phyloP scores from a whole-genome alignment of 495 filamentous ascomycete genomes.

The Neurospora sp. region DNA sequence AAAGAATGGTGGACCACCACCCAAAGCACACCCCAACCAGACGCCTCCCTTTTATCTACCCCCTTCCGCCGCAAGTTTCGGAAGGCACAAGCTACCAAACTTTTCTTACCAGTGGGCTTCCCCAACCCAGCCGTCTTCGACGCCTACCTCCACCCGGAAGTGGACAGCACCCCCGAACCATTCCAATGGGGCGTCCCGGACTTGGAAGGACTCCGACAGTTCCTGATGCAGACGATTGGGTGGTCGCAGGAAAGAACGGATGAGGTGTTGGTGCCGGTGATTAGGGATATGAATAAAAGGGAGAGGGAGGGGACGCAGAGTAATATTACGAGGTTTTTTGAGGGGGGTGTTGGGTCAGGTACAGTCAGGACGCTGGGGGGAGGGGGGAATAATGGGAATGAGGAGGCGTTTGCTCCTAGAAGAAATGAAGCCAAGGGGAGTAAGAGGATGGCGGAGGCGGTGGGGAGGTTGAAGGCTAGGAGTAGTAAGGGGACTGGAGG shows the following conservation, averaged over 20 bases:
- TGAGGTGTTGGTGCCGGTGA: slow-evolving; percentile 88
- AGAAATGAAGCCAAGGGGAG: slow-evolving; percentile 46
- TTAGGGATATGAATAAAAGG: slow-evolving; percentile 84
- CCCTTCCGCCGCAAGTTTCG: slow-evolving; percentile 77
- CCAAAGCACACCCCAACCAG: slow-evolving; percentile 47
- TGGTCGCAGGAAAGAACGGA: slow-evolving; percentile 88
- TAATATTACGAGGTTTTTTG: slow-evolving; percentile 89
- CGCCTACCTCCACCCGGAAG: slow-evolving; percentile 78
- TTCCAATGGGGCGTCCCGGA: slow-evolving; percentile 97
- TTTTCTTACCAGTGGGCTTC: slow-evolving; percentile 74
- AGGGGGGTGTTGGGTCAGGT: slow-evolving; percentile 29
- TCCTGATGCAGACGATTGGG: slow-evolving; percentile 86
- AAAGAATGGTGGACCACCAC: slow-evolving; percentile 78
- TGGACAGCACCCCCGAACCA: slow-evolving; percentile 62
- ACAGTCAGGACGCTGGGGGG: slow-evolving; percentile 4
- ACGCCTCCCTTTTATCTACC: slow-evolving; percentile 24
- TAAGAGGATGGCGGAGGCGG: slow-evolving; percentile 75
- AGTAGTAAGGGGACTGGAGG: neutral
- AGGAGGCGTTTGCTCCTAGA: slow-evolving; percentile 71
- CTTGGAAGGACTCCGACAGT: slow-evolving; percentile 71
- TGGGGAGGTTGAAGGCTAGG: slow-evolving; percentile 51
- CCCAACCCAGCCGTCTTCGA: slow-evolving; percentile 59
- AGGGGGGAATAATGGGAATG: neutral
- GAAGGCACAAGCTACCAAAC: slow-evolving; percentile 59
- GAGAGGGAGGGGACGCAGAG: slow-evolving; percentile 83